Evolutionary conservation across 148 eudicot species (phyloP).

Genomic region (Fagopyrum tataricum): DNA sequence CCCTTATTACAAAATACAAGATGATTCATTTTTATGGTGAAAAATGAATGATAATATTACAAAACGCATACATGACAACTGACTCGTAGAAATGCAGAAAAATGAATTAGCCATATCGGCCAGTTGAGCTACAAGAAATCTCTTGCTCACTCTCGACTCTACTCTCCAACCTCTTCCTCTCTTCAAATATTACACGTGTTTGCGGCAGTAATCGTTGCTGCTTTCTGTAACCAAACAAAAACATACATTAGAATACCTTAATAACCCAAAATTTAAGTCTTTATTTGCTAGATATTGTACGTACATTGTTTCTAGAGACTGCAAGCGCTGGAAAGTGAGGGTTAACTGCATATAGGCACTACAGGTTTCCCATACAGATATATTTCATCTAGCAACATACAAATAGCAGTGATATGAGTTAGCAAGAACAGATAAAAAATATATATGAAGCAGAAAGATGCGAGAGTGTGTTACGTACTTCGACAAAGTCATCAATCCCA

Average conservation of each 20-base stretch:
- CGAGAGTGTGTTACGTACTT: conserved; percentile 32
- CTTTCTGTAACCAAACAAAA: conserved; percentile 5
- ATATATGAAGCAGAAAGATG: neutral
- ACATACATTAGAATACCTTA: no score
- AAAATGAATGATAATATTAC: neutral
- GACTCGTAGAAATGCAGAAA: conserved; percentile 6
- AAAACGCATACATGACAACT: conserved; percentile 1
- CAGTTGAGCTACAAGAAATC: neutral
- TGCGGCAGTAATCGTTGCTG: neutral
- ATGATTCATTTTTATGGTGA: neutral
- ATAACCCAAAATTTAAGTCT: no score
- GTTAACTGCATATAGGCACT: neutral
- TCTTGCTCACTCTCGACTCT: neutral
- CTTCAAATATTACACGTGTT: neutral
- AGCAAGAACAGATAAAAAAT: neutral
- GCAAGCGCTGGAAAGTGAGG: conserved; percentile 11
- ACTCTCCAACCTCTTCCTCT: conserved; percentile 11
- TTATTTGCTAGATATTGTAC: neutral
- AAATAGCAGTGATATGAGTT: neutral
- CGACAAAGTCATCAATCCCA: conserved; percentile 85
- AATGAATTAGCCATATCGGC: neutral
- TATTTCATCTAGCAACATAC: conserved; percentile 3
- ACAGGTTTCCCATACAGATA: conserved; percentile 10
- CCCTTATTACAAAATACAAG: conserved; percentile 1
- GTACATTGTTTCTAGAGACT: conserved; percentile 8